Evolutionary conservation across 345 rosid genomes (phyloP).

Genomic region (Citrus trifoliata): DNA sequence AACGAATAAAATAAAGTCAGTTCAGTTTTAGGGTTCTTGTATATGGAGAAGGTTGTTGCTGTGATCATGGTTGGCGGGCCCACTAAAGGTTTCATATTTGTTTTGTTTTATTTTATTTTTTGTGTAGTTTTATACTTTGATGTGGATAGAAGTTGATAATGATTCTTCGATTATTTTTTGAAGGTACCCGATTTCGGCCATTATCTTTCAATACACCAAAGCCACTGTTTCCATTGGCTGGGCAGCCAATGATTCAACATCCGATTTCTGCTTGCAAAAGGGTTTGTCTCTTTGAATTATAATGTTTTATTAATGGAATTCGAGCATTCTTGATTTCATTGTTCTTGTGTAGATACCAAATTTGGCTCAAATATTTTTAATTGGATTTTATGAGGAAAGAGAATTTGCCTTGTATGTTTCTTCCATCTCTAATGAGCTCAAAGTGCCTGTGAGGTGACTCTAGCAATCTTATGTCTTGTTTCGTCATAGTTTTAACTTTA

Average conservation of each 20-base stretch:
- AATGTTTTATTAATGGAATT: background rate
- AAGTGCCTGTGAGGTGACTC: constrained; percentile 73
- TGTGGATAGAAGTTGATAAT: constrained; percentile 5
- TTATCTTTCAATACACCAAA: constrained; percentile 75
- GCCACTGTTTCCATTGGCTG: constrained; percentile 82
- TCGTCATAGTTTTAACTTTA: background rate
- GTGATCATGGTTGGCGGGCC: constrained; percentile 95
- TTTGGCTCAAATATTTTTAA: constrained; percentile 58
- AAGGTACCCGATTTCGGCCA: constrained; percentile 84
- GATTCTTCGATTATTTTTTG: background rate
- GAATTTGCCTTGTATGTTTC: constrained; percentile 79
- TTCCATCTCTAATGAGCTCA: constrained; percentile 72
- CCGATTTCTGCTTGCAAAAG: constrained; percentile 85
- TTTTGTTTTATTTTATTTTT: background rate
- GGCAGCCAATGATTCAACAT: constrained; percentile 91
- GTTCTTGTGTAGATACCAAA: constrained; percentile 54
- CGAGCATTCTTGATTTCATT: background rate
- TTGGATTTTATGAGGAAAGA: constrained; percentile 82
- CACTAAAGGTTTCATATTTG: constrained; percentile 54
- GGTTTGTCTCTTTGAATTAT: constrained; percentile 32
- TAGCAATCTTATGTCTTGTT: background rate
- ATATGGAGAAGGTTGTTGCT: constrained; percentile 71
- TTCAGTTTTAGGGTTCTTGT: constrained; percentile 11
- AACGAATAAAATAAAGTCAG: background rate
- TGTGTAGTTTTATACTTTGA: background rate